These are phyloP conservation scores for Candida golubevii DNA, from an alignment of 805 yeast species.

Conservation along the genomic window DNA sequence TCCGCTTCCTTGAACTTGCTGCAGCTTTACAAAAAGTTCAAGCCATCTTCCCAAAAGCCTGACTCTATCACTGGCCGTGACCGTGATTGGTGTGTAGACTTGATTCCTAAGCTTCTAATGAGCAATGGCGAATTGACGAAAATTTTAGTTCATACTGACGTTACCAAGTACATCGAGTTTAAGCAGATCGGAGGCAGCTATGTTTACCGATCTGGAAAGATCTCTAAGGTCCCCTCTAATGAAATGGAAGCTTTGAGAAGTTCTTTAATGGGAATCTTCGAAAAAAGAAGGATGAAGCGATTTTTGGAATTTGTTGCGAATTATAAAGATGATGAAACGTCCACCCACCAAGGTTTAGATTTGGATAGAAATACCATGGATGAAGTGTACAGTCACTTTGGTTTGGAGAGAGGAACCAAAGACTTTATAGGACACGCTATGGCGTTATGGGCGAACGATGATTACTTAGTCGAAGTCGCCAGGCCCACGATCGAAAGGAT, in stretches of 20 bases:
- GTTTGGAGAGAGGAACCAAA: constrained; percentile 87
- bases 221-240: constrained; percentile 92
- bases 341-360: constrained; percentile 83
- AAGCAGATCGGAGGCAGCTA: constrained; percentile 95
- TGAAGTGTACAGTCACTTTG: constrained; percentile 82
- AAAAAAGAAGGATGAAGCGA: constrained; percentile 90
- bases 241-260: constrained; percentile 89
- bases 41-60: constrained; percentile 66
- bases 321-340: constrained; percentile 70
- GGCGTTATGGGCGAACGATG: constrained; percentile 95
- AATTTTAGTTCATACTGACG: constrained; percentile 92
- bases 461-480: constrained; percentile 79
- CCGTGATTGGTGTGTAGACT: constrained; percentile 96
- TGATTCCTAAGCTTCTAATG: constrained; percentile 96
- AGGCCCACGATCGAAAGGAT: constrained; percentile 88
- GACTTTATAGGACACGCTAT: constrained; percentile 98
- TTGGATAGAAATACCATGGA: constrained; percentile 88
- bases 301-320: constrained; percentile 84
- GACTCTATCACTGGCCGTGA: constrained; percentile 78
- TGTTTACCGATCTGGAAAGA: constrained; percentile 84
- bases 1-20: constrained; percentile 77
- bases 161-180: constrained; percentile 92
- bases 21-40: constrained; percentile 73
- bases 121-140: constrained; percentile 96
- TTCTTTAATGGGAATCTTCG: constrained; percentile 92